Evolutionary conservation across 768 basidiomycete species (phyloP).

Genomic region (Lactarius pseudohatsudake): DNA sequence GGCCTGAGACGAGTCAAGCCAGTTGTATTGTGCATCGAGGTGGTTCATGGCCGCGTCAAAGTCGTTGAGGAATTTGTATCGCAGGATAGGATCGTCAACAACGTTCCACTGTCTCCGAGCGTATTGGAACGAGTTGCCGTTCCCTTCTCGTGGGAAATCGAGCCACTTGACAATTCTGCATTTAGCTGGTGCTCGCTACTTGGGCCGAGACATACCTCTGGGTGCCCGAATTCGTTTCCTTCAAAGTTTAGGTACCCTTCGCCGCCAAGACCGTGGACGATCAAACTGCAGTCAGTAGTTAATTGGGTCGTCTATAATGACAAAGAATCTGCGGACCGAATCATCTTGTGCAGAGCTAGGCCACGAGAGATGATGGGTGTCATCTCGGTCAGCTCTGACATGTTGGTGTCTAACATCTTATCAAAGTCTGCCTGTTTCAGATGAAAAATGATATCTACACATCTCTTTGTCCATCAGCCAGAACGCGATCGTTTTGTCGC

Average conservation of each 20-base stretch:
- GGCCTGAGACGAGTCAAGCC: constrained; percentile 83
- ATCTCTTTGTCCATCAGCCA: constrained; percentile 99
- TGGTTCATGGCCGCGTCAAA: constrained; percentile 94
- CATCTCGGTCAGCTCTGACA: constrained; percentile 83
- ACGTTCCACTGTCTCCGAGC: constrained; percentile 97
- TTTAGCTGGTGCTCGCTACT: background rate
- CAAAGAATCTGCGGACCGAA: constrained; percentile 56
- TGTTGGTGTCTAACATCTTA: constrained; percentile 72
- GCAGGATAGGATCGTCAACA: constrained; percentile 77
- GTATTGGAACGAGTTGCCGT: constrained; percentile 94
- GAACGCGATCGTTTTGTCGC: constrained; percentile 98
- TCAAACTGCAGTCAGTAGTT: constrained; percentile 50
- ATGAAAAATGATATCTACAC: constrained; percentile 58
- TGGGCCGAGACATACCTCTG: constrained; percentile 60
- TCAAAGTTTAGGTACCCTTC: constrained; percentile 99
- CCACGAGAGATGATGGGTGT: constrained; percentile 89
- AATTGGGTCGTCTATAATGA: constrained; percentile 6
- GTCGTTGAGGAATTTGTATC: constrained; percentile 93
- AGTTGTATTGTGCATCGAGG: constrained; percentile 74
- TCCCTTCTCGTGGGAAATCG: constrained; percentile 96
- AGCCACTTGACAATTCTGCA: constrained; percentile 69
- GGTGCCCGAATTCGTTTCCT: constrained; percentile 98
- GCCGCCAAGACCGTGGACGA: constrained; percentile 91
- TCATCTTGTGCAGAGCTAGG: constrained; percentile 94
- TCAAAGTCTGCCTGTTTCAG: background rate